Conservation (phyloP, 129 eudicot genomes). For the Escallonia rubra region DNA sequence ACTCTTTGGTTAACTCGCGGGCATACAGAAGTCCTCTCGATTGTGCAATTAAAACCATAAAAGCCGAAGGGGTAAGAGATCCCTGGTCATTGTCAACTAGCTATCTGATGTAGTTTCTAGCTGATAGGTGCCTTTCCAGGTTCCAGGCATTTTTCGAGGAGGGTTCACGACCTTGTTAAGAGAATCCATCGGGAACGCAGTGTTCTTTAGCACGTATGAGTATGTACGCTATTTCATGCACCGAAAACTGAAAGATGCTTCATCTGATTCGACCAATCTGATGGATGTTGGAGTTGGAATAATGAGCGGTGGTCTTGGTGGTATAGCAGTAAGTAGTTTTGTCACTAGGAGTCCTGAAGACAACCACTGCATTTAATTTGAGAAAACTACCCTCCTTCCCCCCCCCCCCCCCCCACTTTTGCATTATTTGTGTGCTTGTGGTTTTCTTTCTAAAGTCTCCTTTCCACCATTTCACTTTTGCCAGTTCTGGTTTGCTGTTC, state of each 20-base stretch:
- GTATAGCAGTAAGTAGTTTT: constrained; percentile 62
- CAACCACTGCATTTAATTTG: not conserved
- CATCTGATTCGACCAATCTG: constrained; percentile 33
- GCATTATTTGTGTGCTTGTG: not conserved
- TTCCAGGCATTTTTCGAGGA: constrained; percentile 73
- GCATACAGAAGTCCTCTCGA: constrained; percentile 72
- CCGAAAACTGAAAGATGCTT: constrained; percentile 42
- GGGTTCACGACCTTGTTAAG: constrained; percentile 69
- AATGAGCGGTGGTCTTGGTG: constrained; percentile 87
- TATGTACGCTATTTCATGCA: constrained; percentile 62
- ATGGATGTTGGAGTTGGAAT: constrained; percentile 75
- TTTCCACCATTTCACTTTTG: constrained; percentile 1
- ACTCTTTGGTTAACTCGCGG: constrained; percentile 44
- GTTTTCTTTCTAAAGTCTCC: not conserved
- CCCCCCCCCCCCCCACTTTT: not conserved
- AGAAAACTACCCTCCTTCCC: not conserved
- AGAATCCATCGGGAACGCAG: constrained; percentile 82
- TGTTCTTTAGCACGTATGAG: constrained; percentile 79
- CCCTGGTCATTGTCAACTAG: not conserved
- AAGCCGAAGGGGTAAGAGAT: constrained; percentile 73
- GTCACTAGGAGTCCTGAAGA: not conserved
- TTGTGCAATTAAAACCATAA: constrained; percentile 75
- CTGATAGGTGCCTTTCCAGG: constrained; percentile 44
- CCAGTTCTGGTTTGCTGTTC: constrained; percentile 83
- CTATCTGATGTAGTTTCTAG: constrained; percentile 11